Evolutionary conservation across 257 asterid species (phyloP), one percentile per base, ranked within the genome.

Genomic region (Solanum neorickii): DNA sequence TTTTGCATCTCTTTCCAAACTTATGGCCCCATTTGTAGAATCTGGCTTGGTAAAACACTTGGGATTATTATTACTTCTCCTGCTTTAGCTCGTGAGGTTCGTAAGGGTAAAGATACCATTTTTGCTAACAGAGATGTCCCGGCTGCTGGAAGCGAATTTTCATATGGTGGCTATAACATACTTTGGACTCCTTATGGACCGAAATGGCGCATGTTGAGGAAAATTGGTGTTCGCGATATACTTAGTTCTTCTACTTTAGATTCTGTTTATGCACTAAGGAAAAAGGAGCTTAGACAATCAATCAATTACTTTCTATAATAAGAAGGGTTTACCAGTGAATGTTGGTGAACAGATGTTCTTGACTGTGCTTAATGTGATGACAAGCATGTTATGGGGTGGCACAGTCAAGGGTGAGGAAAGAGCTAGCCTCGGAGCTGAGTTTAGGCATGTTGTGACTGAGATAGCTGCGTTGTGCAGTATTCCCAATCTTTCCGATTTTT

Each of bases 41-140:
- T 94, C 3, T 89, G 90, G 86, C 93, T 95, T 15, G 98, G 98
- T 0, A 77, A 44, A 18, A 94, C 89, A 82, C 86, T 80, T 41
- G 98, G 93, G 15, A 87, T 95, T 9, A 90, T 95, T 11, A 91
- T 95, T 44, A 90, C 73, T 86, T 93, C 96, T 11, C 95, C 98
- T 1, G 88, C 89, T 3, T 9, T 94, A 12, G 95, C 96, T 0
- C 88, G 90, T 2, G 90, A 92, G 62, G 97, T 95, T 9, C 95
- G 92, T 1, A 94, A 91, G 83, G 96, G 92, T 52, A 1, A 94
- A 11, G 97, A 94, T 88, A 82, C 89, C 74, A 89, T 87, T 9
- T 95, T 95, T 41, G 96, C 98, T 65, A 94, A 94, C 87, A 93
- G 97, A 2, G 98, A 94, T 44, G 90, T 92, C 14, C 97, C 98